Evolutionary conservation across 2,329 filamentous ascomycete genomes (phyloP), one percentile per base, ranked within the genome.

Genomic region (Monilinia polystroma): DNA sequence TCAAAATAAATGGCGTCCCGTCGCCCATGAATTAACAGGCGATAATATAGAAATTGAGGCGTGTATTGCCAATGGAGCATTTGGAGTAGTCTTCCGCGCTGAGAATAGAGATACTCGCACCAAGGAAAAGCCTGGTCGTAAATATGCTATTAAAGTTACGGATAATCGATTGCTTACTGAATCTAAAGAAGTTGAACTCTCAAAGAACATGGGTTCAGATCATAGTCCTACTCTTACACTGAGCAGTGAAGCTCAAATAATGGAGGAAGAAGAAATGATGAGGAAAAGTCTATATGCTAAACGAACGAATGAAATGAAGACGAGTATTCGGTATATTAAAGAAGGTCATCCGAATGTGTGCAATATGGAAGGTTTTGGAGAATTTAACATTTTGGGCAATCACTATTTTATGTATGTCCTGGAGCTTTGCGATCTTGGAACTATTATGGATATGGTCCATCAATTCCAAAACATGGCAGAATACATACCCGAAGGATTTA

Each of bases 1-100:
- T 38, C 58, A 62, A 51, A 62, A 62, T 14, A 62, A 62, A 62
- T 62, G 58, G 58, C 5, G 16, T 12, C n/a, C 47, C 10, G 14
- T 38, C 4, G 16, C 49, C 32, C 58, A 62, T 45, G 38, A 62
- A 10, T 51, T 62, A n/a, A 38, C 45, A 12, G 58, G 20, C 10
- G 58, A 62, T 2, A 62, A 62, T 38, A 51, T 62, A 38, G 58
- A 62, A 5, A 20, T 62, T 41, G n/a, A 51, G 14, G 58, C 58
- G 4, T 51, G 29, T 12, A 62, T 62, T 62, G 45, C 58, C 29
- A 62, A 35, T 26, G 58, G 58, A 16, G 18, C 45, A 38, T 62
- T 41, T 11, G 58, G 58, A 12, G 14, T 62, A 7, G 58, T 62
- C n/a, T 62, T 62, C n/a, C 45, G 29, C 45, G 32, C 5, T n/a